Evolutionary conservation across 768 basidiomycete species (phyloP).

Genomic region (Russula virescens): DNA sequence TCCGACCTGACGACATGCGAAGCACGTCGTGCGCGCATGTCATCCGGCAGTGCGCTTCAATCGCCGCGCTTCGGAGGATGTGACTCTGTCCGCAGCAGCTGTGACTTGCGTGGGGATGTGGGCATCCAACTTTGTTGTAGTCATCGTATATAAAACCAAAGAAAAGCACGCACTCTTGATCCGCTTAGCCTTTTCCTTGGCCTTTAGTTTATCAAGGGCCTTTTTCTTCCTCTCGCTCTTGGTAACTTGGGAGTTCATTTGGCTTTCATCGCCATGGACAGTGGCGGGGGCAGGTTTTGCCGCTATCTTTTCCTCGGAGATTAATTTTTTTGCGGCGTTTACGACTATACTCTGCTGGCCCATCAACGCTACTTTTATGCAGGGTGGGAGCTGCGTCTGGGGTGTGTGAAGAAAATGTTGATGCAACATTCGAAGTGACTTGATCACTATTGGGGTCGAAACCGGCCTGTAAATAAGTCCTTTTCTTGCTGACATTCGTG

Average conservation of each 20-base stretch:
- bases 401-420: conserved; percentile 5
- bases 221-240: conserved; percentile 30
- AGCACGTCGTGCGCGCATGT: conserved; percentile 61
- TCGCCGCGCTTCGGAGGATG: conserved; percentile 53
- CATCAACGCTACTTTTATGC: conserved; percentile 12
- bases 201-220: conserved; percentile 30
- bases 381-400: conserved; percentile 4
- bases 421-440: conserved; percentile 15
- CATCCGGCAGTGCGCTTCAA: conserved; percentile 57
- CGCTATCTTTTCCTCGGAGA: conserved; percentile 28
- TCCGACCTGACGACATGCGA: conserved; percentile 78
- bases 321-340: conserved; percentile 48
- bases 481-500: conserved; percentile 69
- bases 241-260: conserved; percentile 23
- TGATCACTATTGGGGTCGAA: conserved; percentile 34
- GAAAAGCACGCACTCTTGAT: conserved; percentile 25
- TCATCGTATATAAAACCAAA: not conserved
- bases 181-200: conserved; percentile 26
- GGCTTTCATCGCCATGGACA: conserved; percentile 18
- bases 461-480: conserved; percentile 63
- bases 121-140: too few relatives aligned
- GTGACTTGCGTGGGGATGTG: not conserved
- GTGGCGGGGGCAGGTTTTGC: not conserved
- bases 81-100: conserved; percentile 29
- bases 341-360: conserved; percentile 51